Evolutionary conservation across 1,284 basidiomycete species (phyloP).

Genomic region (Cystobasidiaceae sp.): DNA sequence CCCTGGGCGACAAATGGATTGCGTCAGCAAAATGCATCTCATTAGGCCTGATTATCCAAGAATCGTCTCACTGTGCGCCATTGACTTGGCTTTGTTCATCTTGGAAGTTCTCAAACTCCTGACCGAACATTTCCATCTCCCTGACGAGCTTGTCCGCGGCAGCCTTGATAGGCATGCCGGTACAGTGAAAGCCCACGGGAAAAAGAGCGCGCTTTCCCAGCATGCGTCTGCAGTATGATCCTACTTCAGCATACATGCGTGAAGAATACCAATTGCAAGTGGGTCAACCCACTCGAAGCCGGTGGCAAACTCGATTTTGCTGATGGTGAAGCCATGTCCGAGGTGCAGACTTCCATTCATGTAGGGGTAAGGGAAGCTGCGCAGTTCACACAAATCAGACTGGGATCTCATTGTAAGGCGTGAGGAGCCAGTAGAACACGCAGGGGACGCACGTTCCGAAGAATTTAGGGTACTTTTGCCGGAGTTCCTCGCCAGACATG

Average conservation of each 20-base stretch:
- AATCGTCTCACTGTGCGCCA: constrained; percentile 53
- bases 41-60: too few species aligned
- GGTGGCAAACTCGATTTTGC: constrained; percentile 94
- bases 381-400: too few species aligned
- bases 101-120: constrained; percentile 72
- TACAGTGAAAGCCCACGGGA: constrained; percentile 93
- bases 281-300: constrained; percentile 65
- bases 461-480: constrained; percentile 20
- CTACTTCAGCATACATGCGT: too few species aligned
- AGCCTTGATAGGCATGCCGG: constrained; percentile 96
- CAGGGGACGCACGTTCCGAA: constrained; percentile 19
- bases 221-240: constrained; percentile 68
- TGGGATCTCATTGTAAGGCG: neutral
- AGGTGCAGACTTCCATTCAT: constrained; percentile 98
- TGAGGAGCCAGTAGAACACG: neutral
- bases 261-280: too few species aligned
- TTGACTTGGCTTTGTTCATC: constrained; percentile 50
- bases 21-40: too few species aligned
- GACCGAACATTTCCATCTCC: constrained; percentile 93
- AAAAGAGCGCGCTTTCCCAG: constrained; percentile 90
- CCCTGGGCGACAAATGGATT: too few species aligned
- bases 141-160: constrained; percentile 95
- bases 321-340: constrained; percentile 97
- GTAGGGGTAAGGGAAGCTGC: constrained; percentile 52
- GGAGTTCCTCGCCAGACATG: constrained; percentile 24